Evolutionary conservation across 2,329 filamentous ascomycete genomes (phyloP).

Genomic region (Raffaelea arxii): DNA sequence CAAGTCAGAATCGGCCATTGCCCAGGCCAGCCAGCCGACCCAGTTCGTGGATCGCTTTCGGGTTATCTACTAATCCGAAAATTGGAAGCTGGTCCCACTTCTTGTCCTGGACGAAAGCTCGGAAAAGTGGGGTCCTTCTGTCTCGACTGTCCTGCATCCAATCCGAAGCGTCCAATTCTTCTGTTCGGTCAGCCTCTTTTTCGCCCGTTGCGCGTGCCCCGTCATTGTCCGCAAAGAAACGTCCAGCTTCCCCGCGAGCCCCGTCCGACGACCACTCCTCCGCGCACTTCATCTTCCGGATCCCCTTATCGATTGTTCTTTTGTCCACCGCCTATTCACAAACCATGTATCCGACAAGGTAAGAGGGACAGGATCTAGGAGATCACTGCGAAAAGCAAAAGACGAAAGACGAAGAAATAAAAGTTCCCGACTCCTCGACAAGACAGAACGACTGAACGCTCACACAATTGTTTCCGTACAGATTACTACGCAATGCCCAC

Average conservation of each 20-base stretch:
- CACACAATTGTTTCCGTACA: slow-evolving; percentile 12
- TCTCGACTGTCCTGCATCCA: slow-evolving; percentile 1
- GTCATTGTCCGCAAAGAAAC: slow-evolving; percentile 2
- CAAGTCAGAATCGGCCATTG: too few relatives aligned
- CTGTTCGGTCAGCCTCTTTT: neutral
- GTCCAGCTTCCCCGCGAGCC: neutral
- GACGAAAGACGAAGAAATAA: slow-evolving; percentile 1
- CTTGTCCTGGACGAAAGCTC: neutral
- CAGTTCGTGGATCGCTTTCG: slow-evolving; percentile 1
- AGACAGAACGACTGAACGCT: neutral
- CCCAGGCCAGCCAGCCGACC: too few relatives aligned
- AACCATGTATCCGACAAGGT: slow-evolving; percentile 27
- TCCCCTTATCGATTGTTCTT: neutral
- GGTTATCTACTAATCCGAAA: slow-evolving; percentile 9
- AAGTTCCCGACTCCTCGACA: slow-evolving; percentile 1
- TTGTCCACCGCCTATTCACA: neutral
- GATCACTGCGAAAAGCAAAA: neutral
- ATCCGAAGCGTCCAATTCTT: slow-evolving; percentile 13
- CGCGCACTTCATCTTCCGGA: neutral
- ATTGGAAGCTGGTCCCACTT: neutral
- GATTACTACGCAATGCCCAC: slow-evolving; percentile 42
- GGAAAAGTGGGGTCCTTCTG: neutral
- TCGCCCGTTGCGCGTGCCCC: neutral
- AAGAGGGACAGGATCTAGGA: slow-evolving; percentile 5
- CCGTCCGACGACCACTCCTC: neutral